A percentile compares a stretch with the other conserved stretches of the same genome.
These are phyloP conservation scores for Cytospora piceicola DNA, from an alignment of 2,329 filamentous ascomycete species.

Conservation along the genomic window DNA sequence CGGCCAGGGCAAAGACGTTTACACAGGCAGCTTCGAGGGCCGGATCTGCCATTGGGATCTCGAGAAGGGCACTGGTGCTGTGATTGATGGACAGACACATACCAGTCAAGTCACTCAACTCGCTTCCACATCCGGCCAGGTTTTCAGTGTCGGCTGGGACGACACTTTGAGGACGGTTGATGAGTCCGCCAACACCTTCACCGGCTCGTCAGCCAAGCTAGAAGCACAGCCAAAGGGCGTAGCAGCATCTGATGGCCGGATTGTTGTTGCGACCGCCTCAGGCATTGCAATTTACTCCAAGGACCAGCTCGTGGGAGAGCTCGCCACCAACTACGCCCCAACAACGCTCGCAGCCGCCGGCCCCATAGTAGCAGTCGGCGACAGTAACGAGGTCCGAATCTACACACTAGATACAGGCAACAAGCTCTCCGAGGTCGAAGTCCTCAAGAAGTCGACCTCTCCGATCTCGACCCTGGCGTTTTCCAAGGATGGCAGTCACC, in stretches of 20 bases:
- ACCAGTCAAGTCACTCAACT: constrained; percentile 86
- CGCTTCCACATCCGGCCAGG: constrained; percentile 60
- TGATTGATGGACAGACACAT: constrained; percentile 79
- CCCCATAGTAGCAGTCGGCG: constrained; percentile 74
- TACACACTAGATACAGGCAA: constrained; percentile 66
- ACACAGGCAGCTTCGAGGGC: constrained; percentile 92
- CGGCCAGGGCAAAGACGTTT: constrained; percentile 67
- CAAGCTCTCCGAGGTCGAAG: constrained; percentile 56
- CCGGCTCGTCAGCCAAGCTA: constrained; percentile 69
- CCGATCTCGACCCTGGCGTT: constrained; percentile 82
- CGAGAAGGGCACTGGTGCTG: constrained; percentile 66
- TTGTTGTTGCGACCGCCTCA: constrained; percentile 62
- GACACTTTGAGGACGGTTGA: constrained; percentile 84
- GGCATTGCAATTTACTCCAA: constrained; percentile 60
- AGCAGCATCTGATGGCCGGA: constrained; percentile 53
- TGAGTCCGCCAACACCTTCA: constrained; percentile 73
- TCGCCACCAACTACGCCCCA: constrained; percentile 66
- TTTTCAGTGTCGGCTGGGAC: constrained; percentile 94
- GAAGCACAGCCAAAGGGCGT: constrained; percentile 81
- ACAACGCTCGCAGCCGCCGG: constrained; percentile 73
- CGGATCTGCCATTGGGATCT: constrained; percentile 85
- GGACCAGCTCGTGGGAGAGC: constrained; percentile 62
- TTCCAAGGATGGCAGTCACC: constrained; percentile 72
- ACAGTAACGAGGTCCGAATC: constrained; percentile 70
- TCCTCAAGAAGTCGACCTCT: constrained; percentile 70